phyloP scores from a whole-genome alignment of 148 eudicot species.

The Vaccinium darrowii region DNA sequence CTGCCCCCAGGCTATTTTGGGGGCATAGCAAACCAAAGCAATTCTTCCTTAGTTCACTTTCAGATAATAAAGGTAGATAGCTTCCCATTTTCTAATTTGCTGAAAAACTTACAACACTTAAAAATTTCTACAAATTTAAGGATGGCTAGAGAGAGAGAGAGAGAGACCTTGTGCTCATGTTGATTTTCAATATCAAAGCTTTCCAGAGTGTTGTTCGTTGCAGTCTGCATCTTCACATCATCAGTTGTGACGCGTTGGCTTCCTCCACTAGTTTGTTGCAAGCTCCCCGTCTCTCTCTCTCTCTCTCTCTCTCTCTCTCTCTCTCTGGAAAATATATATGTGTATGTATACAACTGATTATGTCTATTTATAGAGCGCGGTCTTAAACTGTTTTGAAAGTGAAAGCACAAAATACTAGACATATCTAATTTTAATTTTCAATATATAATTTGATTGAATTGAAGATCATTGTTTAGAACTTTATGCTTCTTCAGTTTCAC shows the following conservation, averaged over 20 bases:
- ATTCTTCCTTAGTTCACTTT: no score
- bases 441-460: no score
- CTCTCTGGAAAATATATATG: neutral
- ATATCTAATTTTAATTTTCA: no score
- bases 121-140: no score
- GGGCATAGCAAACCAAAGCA: no score
- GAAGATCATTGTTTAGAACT: no score
- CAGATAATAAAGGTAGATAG: no score
- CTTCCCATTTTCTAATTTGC: no score
- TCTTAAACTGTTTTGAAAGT: neutral
- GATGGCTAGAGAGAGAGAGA: no score
- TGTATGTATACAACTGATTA: neutral
- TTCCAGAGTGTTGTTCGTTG: neutral
- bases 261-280: slow-evolving; percentile 18
- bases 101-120: no score
- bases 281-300: slow-evolving; percentile 31
- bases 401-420: neutral
- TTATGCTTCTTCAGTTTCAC: no score
- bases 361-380: neutral
- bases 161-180: slow-evolving; percentile 3
- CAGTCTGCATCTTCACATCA: slow-evolving; percentile 18
- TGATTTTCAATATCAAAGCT: slow-evolving; percentile 32
- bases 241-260: slow-evolving; percentile 42
- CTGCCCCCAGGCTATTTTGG: no score
- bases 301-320: slow-evolving; percentile 8